Base-by-base conservation (phyloP, 2,329 filamentous ascomycete species). In the Truncatella angustata region DNA sequence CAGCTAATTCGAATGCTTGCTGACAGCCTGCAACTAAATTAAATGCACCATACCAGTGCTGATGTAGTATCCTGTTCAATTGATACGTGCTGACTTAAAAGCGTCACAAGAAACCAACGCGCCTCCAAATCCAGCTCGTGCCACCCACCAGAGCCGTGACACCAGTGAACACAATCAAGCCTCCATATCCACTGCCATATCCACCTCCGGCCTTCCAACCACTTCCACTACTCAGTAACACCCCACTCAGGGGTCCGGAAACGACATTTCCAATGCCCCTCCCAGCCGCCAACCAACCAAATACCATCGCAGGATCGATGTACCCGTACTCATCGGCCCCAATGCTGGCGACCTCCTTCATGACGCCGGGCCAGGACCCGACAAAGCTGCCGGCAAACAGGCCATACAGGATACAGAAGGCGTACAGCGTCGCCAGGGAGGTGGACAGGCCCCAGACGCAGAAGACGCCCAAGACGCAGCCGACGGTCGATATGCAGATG, bases 191-290 rank as follows among this genome's bases (percentile, higher is more conserved):
- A 21, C 73, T 77, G 3, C 74, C 73, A 56, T 78, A 82, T 5
- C 66, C 70, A 52, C 65, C 57, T 72, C 73, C 79, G 16, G 75
- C 70, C 59, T 70, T 70, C n/a, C n/a, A n/a, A n/a, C n/a, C n/a
- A n/a, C n/a, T n/a, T n/a, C n/a, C n/a, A 0, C 71, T 71, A 36
- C 65, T 66, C n/a, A 83, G 58, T 47, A 84, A 60, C 1, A 69
- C 71, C 48, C 80, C 76, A 57, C 81, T 84, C 49, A 84, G 46
- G 4, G 81, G 80, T 0, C 81, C 80, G 11, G 71, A 79, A 2
- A 68, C 70, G 43, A 85, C 71, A 55, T 84, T 85, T 0, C 82
- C 83, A 4, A 86, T 68, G 0, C 82, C 84, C 42, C 84, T 71
- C 0, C 80, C 82, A 6, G 78, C 75, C 26, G 79, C 78, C 34